These are phyloP conservation scores for Ananas comosus DNA, from an alignment of 176 grass and related monocot species.

Conservation along the genomic window DNA sequence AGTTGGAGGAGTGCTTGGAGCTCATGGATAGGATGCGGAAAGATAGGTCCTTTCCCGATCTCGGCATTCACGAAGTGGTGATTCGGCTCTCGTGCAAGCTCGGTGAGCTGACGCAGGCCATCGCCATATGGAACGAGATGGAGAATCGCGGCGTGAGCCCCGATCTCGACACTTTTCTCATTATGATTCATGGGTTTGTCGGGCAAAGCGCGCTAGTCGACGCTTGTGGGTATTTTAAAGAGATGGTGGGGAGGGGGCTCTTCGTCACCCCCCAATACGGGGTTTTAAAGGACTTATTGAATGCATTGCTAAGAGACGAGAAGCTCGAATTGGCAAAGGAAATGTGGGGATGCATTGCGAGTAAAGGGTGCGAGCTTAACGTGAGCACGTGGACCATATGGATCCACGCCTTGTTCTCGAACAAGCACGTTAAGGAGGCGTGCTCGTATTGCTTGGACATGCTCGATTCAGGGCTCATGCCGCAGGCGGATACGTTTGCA, in stretches of 20 bases:
- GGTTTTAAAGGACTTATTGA: conserved; percentile 77
- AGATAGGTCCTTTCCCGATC: conserved; percentile 41
- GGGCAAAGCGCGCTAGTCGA: conserved; percentile 47
- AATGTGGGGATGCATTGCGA: conserved; percentile 68
- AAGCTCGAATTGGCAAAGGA: conserved; percentile 89
- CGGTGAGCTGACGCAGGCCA: conserved; percentile 60
- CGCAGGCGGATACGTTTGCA: conserved; percentile 75
- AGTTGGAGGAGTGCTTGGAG: conserved; percentile 84
- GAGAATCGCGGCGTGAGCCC: conserved; percentile 54
- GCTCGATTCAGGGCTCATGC: conserved; percentile 84
- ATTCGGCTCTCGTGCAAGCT: conserved; percentile 77
- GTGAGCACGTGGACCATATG: conserved; percentile 86
- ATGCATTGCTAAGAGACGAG: conserved; percentile 53
- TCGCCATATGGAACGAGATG: conserved; percentile 70
- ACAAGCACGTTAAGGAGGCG: conserved; percentile 78
- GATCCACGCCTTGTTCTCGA: conserved; percentile 72
- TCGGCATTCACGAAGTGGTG: conserved; percentile 60
- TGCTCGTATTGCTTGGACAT: conserved; percentile 83
- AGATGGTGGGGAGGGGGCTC: conserved; percentile 72
- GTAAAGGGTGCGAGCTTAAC: conserved; percentile 74
- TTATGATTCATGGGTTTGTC: conserved; percentile 70
- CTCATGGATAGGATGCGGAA: conserved; percentile 72
- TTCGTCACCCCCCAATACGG: conserved; percentile 79
- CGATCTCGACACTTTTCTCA: conserved; percentile 66
- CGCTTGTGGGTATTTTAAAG: conserved; percentile 69